These are phyloP conservation scores for Asterophora lycoperdoides DNA, from an alignment of 768 basidiomycete genomes.

Conservation along the genomic window DNA sequence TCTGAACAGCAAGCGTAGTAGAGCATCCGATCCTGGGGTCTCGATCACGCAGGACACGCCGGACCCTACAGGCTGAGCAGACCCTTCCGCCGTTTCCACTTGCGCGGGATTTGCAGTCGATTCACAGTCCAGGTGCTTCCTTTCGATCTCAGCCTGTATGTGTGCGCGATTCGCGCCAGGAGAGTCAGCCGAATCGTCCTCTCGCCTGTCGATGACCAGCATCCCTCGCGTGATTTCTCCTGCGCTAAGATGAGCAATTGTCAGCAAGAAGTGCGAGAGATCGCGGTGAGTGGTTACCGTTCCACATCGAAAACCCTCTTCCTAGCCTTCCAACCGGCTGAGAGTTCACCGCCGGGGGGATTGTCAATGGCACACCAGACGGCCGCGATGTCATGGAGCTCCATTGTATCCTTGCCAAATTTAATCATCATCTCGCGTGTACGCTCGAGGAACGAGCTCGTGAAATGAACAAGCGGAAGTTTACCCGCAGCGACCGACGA, in stretches of 20 bases:
- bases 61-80: conserved; percentile 11
- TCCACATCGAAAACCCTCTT: conserved; percentile 64
- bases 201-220: conserved; percentile 78
- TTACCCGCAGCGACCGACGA: conserved; percentile 50
- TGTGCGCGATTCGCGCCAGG: conserved; percentile 62
- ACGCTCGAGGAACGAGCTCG: conserved; percentile 72
- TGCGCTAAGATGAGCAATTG: conserved; percentile 25
- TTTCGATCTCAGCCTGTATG: conserved; percentile 52
- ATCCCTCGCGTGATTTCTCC: conserved; percentile 85
- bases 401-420: conserved; percentile 82
- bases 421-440: conserved; percentile 72
- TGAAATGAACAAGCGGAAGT: conserved; percentile 67
- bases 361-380: conserved; percentile 84
- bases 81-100: conserved; percentile 35
- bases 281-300: conserved; percentile 37
- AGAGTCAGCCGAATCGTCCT: conserved; percentile 58
- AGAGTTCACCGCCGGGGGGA: conserved; percentile 42
- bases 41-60: conserved; percentile 46
- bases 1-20: conserved; percentile 44
- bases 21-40: conserved; percentile 58
- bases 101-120: conserved; percentile 51
- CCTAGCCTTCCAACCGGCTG: conserved; percentile 52
- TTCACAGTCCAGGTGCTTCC: conserved; percentile 34
- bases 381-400: conserved; percentile 86
- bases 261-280: neutral